Conservation (phyloP, 352 stramenopile genomes). For the Pythium biforme region DNA sequence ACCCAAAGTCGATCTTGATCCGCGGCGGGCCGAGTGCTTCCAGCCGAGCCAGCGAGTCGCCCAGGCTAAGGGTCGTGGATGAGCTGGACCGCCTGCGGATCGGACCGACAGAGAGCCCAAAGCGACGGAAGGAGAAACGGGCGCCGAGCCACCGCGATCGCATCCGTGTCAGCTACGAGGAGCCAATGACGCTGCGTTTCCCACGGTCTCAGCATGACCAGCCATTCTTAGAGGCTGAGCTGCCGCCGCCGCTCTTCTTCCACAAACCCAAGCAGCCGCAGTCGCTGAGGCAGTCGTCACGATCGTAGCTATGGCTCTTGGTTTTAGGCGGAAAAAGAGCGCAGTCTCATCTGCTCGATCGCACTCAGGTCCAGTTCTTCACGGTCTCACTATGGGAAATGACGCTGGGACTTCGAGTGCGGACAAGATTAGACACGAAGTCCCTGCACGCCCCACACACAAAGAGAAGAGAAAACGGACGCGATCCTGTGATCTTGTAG, state of each 20-base stretch:
- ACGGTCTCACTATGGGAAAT: neutral
- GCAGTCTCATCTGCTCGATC: neutral
- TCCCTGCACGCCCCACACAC: neutral
- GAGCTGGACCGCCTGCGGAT: conserved; percentile 15
- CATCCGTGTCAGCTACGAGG: neutral
- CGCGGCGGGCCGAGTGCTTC: neutral
- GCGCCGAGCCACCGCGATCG: neutral
- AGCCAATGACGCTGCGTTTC: neutral
- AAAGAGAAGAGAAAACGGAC: neutral
- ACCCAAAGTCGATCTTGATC: conserved; percentile 18
- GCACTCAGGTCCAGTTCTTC: neutral
- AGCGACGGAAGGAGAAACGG: neutral
- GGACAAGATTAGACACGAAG: neutral
- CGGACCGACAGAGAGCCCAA: neutral
- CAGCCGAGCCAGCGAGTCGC: neutral
- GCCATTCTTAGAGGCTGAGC: conserved; percentile 6
- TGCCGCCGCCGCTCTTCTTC: conserved; percentile 22
- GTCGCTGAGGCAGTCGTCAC: neutral
- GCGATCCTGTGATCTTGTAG: neutral
- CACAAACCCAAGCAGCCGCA: conserved; percentile 5
- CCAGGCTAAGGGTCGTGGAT: conserved; percentile 1
- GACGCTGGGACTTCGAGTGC: neutral
- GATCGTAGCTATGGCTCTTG: neutral
- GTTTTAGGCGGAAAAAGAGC: too few relatives aligned
- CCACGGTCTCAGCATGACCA: neutral